Evolutionary conservation across 2,329 filamentous ascomycete species (phyloP), one percentile per base, ranked within the genome.

Genomic region (Stachybotrys elegans): DNA sequence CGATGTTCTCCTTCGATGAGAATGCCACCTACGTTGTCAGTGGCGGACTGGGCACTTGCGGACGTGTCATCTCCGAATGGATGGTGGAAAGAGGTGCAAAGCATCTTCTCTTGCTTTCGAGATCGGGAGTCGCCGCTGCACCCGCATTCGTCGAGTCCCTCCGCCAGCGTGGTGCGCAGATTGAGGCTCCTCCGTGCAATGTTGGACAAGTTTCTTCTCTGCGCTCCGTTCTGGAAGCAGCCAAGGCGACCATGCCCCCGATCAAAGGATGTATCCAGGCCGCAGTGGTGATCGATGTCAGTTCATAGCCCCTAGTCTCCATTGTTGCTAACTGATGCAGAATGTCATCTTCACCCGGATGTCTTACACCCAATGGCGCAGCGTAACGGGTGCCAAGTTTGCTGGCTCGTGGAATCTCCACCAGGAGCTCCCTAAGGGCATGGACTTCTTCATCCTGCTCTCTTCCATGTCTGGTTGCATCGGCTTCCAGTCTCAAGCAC

Each of bases 361-460:
- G n/a, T n/a, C n/a, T n/a, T n/a, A n/a, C n/a, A n/a, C n/a, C n/a
- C n/a, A n/a, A n/a, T n/a, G n/a, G n/a, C n/a, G n/a, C n/a, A n/a
- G n/a, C n/a, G n/a, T n/a, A n/a, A n/a, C n/a, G n/a, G n/a, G n/a
- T n/a, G n/a, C 67, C n/a, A 70, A 70, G 47, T 53, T 65, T 0
- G 36, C 51, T 1, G 62, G 64, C 0, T 57, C 55, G 0, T 52
- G 47, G 40, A 59, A 66, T 17, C 50, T 69, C 0, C 59, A 69
- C 23, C 32, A 29, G 4, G 35, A 46, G 1, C 34, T 40, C 0
- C 19, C 8, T 4, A 36, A 49, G 0, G n/a, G n/a, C n/a, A 41
- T 69, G 0, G 65, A 69, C 45, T 67, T 73, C 52, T 72, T 68
- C 46, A 43, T 63, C 23, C 49, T 62, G 45, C 47, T 65, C 1